Evolutionary conservation across 257 asterid genomes (phyloP).

Genomic region (Voacanga thouarsii): DNA sequence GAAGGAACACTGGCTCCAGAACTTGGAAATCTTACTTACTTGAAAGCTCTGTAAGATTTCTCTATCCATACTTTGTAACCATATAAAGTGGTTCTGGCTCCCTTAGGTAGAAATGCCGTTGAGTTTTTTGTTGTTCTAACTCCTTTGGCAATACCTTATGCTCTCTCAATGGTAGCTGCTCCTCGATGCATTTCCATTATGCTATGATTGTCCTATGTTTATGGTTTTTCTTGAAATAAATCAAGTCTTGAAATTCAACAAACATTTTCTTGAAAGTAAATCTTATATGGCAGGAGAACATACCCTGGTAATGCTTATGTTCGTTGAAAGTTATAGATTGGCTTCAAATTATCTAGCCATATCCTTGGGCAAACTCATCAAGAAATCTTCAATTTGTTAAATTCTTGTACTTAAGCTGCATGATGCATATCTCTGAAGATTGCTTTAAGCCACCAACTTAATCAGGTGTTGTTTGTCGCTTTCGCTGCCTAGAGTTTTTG

Average conservation of each 20-base stretch:
- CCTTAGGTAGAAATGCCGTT: background rate
- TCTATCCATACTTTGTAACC: background rate
- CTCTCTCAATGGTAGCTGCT: background rate
- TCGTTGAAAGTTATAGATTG: background rate
- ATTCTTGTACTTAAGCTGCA: background rate
- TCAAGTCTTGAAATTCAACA: background rate
- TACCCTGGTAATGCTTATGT: background rate
- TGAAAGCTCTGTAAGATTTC: constrained; percentile 66
- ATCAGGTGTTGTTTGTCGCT: background rate
- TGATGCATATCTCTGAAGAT: background rate
- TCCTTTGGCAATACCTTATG: background rate
- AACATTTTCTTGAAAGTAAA: background rate
- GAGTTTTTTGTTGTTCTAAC: background rate
- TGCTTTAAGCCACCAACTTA: background rate
- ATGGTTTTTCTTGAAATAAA: background rate
- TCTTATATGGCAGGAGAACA: background rate
- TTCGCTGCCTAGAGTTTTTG: background rate
- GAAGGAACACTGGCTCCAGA: constrained; percentile 73
- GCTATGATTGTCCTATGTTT: too few species aligned
- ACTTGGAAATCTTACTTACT: constrained; percentile 65
- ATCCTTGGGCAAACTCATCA: background rate
- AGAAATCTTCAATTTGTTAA: background rate
- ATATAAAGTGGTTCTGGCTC: background rate
- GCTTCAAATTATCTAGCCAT: background rate
- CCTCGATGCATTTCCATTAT: background rate